phyloP scores from a whole-genome alignment of 768 basidiomycete species.

The Lepiota venenata region DNA sequence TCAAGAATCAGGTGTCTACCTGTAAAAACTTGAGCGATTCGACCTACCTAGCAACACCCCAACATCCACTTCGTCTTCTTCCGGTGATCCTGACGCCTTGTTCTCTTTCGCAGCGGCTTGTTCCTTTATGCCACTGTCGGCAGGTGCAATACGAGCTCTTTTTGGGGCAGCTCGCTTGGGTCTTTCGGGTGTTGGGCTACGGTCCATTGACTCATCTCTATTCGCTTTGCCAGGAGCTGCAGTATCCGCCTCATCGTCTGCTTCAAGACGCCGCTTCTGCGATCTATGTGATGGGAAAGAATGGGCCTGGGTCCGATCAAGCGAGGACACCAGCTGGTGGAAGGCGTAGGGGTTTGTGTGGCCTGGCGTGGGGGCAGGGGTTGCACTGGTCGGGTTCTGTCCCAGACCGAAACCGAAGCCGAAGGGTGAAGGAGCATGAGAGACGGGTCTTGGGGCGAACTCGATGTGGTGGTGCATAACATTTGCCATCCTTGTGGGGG shows the following conservation, averaged over 20 bases:
- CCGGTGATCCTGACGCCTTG: constrained; percentile 33
- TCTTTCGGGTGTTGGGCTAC: constrained; percentile 81
- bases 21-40: background rate
- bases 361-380: constrained; percentile 40
- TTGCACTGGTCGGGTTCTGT: constrained; percentile 38
- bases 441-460: constrained; percentile 56
- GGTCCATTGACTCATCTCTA: constrained; percentile 76
- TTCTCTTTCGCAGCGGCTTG: constrained; percentile 45
- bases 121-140: constrained; percentile 33
- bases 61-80: constrained; percentile 68
- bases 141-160: constrained; percentile 47
- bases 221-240: constrained; percentile 17
- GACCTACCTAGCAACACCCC: constrained; percentile 75
- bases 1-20: constrained; percentile 15
- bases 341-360: constrained; percentile 49
- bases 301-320: constrained; percentile 32
- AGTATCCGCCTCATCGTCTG: constrained; percentile 60
- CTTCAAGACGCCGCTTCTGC: constrained; percentile 65
- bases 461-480: constrained; percentile 64
- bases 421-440: constrained; percentile 60
- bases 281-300: constrained; percentile 27
- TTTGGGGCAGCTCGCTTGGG: constrained; percentile 69
- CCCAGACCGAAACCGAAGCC: constrained; percentile 72
- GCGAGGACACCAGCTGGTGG: constrained; percentile 52
- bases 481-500: constrained; percentile 53